These are phyloP conservation scores for Fonsecaea erecta DNA, from an alignment of 2,329 filamentous ascomycete species.

Conservation along the genomic window DNA sequence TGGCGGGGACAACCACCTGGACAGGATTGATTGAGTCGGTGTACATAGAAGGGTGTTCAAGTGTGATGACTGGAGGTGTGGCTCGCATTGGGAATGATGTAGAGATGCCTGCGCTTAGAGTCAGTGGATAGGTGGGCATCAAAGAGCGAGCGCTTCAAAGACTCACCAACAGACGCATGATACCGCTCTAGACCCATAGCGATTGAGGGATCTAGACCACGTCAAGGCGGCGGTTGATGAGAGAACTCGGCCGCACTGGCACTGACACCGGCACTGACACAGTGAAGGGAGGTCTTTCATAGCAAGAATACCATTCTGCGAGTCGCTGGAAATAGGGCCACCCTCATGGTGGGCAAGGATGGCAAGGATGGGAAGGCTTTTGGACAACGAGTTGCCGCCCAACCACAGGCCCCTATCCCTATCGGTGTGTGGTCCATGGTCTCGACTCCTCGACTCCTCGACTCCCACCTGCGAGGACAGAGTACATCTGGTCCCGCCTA, in stretches of 20 bases:
- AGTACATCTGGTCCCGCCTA: conserved; percentile 15
- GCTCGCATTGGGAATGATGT: conserved; percentile 13
- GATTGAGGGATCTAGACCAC: neutral
- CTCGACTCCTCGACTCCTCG: neutral
- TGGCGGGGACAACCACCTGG: neutral
- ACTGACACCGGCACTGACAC: neutral
- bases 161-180: too few species aligned
- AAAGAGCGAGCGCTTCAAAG: neutral
- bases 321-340: conserved; percentile 6
- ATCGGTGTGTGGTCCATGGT: neutral
- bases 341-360: neutral
- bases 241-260: neutral
- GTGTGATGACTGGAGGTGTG: conserved; percentile 14
- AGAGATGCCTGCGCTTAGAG: conserved; percentile 6
- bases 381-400: neutral
- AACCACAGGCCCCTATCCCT: too few species aligned
- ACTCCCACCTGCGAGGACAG: conserved; percentile 2
- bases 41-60: neutral
- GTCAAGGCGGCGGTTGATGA: neutral
- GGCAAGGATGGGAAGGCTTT: conserved; percentile 4
- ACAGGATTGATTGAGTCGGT: neutral
- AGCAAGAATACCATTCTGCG: neutral
- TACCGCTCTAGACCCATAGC: neutral
- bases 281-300: too few species aligned
- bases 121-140: conserved; percentile 2